phyloP scores from a whole-genome alignment of 1,284 basidiomycete genomes.

The Clitocybe nebularis region DNA sequence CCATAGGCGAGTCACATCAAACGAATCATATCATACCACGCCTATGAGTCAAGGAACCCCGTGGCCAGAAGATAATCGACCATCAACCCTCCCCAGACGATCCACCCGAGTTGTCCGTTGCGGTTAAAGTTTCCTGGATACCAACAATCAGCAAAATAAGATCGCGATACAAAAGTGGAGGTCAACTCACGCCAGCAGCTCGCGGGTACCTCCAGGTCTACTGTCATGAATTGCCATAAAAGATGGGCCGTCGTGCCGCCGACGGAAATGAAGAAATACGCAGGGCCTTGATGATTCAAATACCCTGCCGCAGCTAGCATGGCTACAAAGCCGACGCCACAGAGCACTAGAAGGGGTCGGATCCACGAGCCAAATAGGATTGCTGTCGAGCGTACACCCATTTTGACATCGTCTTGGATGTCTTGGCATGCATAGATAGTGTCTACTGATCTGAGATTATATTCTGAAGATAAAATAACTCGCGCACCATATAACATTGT shows the following conservation, averaged over 20 bases:
- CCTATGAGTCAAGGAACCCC: constrained; percentile 2
- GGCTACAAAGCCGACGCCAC: constrained; percentile 45
- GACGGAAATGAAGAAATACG: constrained; percentile 54
- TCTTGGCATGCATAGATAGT: constrained; percentile 45
- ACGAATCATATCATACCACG: constrained; percentile 1
- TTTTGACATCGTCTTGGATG: constrained; percentile 38
- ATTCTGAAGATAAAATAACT: neutral
- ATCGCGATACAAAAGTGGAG: neutral
- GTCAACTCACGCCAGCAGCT: constrained; percentile 50
- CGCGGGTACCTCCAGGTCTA: constrained; percentile 48
- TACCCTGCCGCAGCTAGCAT: constrained; percentile 47
- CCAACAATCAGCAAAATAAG: neutral
- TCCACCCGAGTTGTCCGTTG: constrained; percentile 47
- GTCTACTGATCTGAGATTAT: constrained; percentile 21
- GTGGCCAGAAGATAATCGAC: constrained; percentile 32
- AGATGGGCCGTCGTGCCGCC: constrained; percentile 43
- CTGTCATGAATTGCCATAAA: constrained; percentile 53
- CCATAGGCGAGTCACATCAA: neutral
- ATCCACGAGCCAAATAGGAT: constrained; percentile 48
- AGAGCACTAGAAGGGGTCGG: constrained; percentile 47
- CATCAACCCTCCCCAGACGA: constrained; percentile 45
- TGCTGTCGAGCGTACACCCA: constrained; percentile 40
- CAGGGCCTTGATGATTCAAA: constrained; percentile 43
- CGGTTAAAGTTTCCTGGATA: constrained; percentile 38
- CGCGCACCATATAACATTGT: constrained; percentile 61